phyloP scores from a whole-genome alignment of 306 rosid species.

The Castanea sativa region DNA sequence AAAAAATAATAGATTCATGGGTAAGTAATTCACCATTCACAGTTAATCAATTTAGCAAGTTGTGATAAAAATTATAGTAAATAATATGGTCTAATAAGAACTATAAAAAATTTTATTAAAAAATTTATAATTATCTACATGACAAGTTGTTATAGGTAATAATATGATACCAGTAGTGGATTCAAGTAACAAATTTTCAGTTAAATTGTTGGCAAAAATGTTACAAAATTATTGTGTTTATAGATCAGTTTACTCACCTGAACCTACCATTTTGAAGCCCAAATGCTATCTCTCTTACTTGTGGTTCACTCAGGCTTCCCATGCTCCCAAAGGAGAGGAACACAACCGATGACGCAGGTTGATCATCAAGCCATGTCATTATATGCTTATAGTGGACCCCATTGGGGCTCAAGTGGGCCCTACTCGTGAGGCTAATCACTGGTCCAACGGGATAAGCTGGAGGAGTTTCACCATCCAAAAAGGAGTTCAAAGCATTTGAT shows the following conservation, averaged over 20 bases:
- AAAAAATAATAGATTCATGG: too few relatives aligned
- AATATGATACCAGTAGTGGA: too few relatives aligned
- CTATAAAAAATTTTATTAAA: too few relatives aligned
- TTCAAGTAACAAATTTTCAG: too few relatives aligned
- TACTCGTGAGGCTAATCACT: slow-evolving; percentile 23
- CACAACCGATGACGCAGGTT: not conserved
- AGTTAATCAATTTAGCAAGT: too few relatives aligned
- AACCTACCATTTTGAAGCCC: slow-evolving; percentile 34
- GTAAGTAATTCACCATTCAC: too few relatives aligned
- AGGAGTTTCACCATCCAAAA: not conserved
- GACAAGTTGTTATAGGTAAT: too few relatives aligned
- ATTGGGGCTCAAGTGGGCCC: slow-evolving; percentile 16
- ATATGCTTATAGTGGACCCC: slow-evolving; percentile 7
- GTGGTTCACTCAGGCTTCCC: slow-evolving; percentile 16
- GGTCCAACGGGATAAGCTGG: slow-evolving; percentile 33
- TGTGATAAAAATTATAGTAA: too few relatives aligned
- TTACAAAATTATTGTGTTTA: too few relatives aligned
- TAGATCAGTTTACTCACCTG: not conserved
- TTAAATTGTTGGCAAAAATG: too few relatives aligned
- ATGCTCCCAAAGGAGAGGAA: not conserved
- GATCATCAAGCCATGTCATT: slow-evolving; percentile 14
- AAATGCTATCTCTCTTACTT: slow-evolving; percentile 29
- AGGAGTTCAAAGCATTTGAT: slow-evolving; percentile 24
- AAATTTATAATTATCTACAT: too few relatives aligned
- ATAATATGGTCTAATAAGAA: too few relatives aligned